Base-by-base conservation (phyloP, 176 grass and related monocot species). In the Hordeum marinum region DNA sequence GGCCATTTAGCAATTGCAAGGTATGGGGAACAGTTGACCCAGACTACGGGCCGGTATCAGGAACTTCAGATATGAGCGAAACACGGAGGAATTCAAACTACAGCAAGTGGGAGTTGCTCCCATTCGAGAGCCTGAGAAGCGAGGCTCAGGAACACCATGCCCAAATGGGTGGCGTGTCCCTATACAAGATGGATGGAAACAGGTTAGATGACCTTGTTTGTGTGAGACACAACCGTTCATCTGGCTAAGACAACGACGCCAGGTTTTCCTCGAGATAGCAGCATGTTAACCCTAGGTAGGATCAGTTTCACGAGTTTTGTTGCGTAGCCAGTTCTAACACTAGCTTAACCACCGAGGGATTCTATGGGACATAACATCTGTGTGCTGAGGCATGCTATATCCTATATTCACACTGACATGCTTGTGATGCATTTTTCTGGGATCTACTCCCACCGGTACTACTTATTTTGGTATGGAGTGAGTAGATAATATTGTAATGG, bases 181-280 rank as follows among this genome's bases (percentile, higher is more conserved):
- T 95, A 29, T 99, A 99, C 75, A 99, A 99, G 70, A 94, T 99
- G 93, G 96, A 99, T 9, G 96, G 96, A 55, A 99, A 99, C 90
- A 96, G 91, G 82, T 68, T 94, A 26, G 96, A 99, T 35, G 96
- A 99, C 86, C 90, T 99, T 72, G 96, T 96, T 26, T 99, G 96
- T 25, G 96, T 99, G 67, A 94, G 71, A 34, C 96, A 99, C 62
- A 40, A 87, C 1, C 83, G 3, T 76, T 90, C 93, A 58, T 87
- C 90, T 36, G 88, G 78, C 59, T 92, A 65, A 81, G 59, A 29
- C 9, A 37, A 32, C 0, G 4, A 18, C 6, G 0, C 29, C 12
- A 65, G 39, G 65, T 35, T 24, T 24, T 37, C 74, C 65, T 61
- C 9, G 64, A 80, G 24, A 75, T 75, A 36, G 35, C 46, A 32